Evolutionary conservation across 2,329 filamentous ascomycete genomes (phyloP).

Genomic region (Fusarium sp.): DNA sequence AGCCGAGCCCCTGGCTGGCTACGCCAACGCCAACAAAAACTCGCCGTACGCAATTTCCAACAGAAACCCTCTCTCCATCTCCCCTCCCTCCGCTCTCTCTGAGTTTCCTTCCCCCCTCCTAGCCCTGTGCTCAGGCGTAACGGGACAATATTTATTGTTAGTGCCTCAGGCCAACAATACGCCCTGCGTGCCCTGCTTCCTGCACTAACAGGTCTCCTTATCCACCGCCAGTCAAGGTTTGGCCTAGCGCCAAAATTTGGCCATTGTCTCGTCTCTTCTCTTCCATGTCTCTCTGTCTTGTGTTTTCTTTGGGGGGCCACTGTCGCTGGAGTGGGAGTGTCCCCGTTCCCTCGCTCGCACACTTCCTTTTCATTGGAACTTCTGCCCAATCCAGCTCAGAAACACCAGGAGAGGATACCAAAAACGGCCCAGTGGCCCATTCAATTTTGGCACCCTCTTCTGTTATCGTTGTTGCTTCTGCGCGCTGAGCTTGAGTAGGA

Average conservation of each 20-base stretch:
- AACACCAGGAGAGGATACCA: slow-evolving; percentile 33
- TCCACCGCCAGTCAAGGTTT: slow-evolving; percentile 53
- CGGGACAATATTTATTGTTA: slow-evolving; percentile 35
- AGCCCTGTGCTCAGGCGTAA: slow-evolving; percentile 29
- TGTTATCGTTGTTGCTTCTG: slow-evolving; percentile 10
- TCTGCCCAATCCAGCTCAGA: slow-evolving; percentile 31
- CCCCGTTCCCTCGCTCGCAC: slow-evolving; percentile 23
- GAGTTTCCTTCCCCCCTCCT: slow-evolving; percentile 26
- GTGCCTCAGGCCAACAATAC: slow-evolving; percentile 46
- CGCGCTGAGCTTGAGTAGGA: slow-evolving; percentile 30
- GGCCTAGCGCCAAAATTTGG: slow-evolving; percentile 51
- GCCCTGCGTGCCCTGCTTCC: slow-evolving; percentile 45
- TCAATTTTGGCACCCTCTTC: slow-evolving; percentile 35
- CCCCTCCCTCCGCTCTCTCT: slow-evolving; percentile 26
- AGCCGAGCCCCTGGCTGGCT: slow-evolving; percentile 30
- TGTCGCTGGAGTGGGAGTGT: slow-evolving; percentile 16
- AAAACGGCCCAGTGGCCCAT: slow-evolving; percentile 38
- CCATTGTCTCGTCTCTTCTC: slow-evolving; percentile 44
- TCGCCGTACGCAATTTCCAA: slow-evolving; percentile 47
- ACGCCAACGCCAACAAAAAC: slow-evolving; percentile 36
- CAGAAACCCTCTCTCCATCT: slow-evolving; percentile 27
- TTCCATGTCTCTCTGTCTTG: slow-evolving; percentile 44
- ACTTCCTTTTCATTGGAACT: slow-evolving; percentile 22
- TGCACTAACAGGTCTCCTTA: slow-evolving; percentile 52
- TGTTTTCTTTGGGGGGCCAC: slow-evolving; percentile 41